Evolutionary conservation across 1,284 basidiomycete species (phyloP).

Genomic region (Cerioporus squamosus): DNA sequence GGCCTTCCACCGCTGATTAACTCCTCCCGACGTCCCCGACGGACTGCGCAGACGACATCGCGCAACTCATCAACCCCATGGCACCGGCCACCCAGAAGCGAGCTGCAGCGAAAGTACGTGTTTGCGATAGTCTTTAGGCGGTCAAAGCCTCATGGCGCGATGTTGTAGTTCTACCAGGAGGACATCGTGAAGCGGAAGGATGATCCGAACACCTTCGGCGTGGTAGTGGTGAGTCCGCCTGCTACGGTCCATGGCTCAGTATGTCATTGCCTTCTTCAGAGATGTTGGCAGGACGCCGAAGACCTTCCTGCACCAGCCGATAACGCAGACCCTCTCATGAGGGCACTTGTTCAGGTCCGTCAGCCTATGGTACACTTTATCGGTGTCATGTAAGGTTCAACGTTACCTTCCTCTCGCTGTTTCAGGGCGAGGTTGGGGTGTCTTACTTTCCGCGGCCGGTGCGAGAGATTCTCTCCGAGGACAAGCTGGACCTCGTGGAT

Average conservation of each 20-base stretch:
- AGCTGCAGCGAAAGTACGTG: constrained; percentile 22
- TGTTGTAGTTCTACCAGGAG: constrained; percentile 73
- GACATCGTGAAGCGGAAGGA: constrained; percentile 66
- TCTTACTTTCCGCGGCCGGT: constrained; percentile 64
- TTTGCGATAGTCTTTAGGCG: not conserved
- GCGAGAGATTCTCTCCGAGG: constrained; percentile 76
- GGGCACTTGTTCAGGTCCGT: constrained; percentile 59
- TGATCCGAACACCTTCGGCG: constrained; percentile 47
- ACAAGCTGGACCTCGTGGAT: constrained; percentile 75
- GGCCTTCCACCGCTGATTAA: constrained; percentile 3
- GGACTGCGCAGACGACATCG: constrained; percentile 4
- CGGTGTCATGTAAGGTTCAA: not conserved
- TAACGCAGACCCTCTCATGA: constrained; percentile 70
- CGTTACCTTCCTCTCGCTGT: not conserved
- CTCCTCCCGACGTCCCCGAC: not conserved
- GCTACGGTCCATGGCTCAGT: not conserved
- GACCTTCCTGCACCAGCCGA: constrained; percentile 54
- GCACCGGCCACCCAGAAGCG: constrained; percentile 18
- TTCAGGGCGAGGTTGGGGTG: constrained; percentile 80
- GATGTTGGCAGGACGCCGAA: constrained; percentile 84
- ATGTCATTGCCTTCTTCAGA: constrained; percentile 42
- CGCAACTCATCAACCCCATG: constrained; percentile 7
- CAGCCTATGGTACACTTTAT: not conserved
- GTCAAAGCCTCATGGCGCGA: not conserved
- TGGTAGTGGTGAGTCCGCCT: constrained; percentile 52